Evolutionary conservation across 2,329 filamentous ascomycete genomes (phyloP).

Genomic region (Colletotrichum tofieldiae): DNA sequence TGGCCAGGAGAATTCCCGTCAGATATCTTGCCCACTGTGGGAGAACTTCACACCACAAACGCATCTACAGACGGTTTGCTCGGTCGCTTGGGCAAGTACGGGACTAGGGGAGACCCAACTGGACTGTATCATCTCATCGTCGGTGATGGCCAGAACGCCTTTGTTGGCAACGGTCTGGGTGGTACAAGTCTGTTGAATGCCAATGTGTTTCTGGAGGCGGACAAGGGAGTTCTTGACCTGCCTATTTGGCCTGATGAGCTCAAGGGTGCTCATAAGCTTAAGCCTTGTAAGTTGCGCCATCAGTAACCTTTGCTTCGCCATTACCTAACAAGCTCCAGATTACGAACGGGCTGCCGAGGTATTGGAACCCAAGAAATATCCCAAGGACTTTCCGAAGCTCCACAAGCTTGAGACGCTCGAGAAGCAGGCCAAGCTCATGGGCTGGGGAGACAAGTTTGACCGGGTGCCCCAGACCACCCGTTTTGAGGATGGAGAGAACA

Average conservation of each 20-base stretch:
- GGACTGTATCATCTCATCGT: slow-evolving; percentile 61
- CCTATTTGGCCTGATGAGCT: slow-evolving; percentile 74
- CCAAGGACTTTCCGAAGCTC: slow-evolving; percentile 68
- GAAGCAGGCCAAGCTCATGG: slow-evolving; percentile 69
- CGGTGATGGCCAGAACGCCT: slow-evolving; percentile 62
- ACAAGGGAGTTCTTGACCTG: slow-evolving; percentile 67
- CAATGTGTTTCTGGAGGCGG: slow-evolving; percentile 76
- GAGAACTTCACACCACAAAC: slow-evolving; percentile 54
- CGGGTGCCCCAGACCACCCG: slow-evolving; percentile 74
- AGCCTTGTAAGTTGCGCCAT: slow-evolving; percentile 62
- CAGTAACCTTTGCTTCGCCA: no score
- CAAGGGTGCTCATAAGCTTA: slow-evolving; percentile 57
- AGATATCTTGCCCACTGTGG: slow-evolving; percentile 50
- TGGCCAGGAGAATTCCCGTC: slow-evolving; percentile 63
- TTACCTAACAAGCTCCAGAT: slow-evolving; percentile 55
- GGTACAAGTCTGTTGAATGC: slow-evolving; percentile 78
- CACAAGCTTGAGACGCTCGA: slow-evolving; percentile 72
- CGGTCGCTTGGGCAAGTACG: slow-evolving; percentile 51
- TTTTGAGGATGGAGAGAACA: slow-evolving; percentile 73
- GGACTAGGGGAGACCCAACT: slow-evolving; percentile 54
- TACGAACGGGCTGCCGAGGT: slow-evolving; percentile 70
- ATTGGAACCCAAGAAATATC: slow-evolving; percentile 72
- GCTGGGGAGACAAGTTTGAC: slow-evolving; percentile 67
- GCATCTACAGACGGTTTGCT: slow-evolving; percentile 49
- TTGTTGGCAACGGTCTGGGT: slow-evolving; percentile 66